phyloP scores from a whole-genome alignment of 2,329 filamentous ascomycete species.

The Curvularia sp. region DNA sequence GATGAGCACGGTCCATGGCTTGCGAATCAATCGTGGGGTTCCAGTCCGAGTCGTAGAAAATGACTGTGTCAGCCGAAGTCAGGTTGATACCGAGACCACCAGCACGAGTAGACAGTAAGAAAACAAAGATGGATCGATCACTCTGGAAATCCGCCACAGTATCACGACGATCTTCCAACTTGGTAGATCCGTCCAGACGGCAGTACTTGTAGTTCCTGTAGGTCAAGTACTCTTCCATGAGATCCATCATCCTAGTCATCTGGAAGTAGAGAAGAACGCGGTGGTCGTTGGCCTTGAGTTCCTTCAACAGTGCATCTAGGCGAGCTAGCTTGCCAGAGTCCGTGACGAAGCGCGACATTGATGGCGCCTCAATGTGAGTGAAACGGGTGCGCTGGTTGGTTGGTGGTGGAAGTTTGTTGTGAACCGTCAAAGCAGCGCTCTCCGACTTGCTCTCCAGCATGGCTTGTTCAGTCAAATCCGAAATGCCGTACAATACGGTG shows the following conservation, averaged over 20 bases:
- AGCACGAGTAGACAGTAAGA: conserved; percentile 92
- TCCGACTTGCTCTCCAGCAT: conserved; percentile 78
- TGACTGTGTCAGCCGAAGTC: conserved; percentile 95
- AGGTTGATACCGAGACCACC: conserved; percentile 98
- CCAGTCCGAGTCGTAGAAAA: conserved; percentile 99
- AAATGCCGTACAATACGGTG: conserved; percentile 74
- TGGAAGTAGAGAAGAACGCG: conserved; percentile 98
- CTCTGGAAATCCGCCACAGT: conserved; percentile 97
- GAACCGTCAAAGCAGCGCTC: conserved; percentile 67
- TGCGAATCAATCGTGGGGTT: conserved; percentile 99
- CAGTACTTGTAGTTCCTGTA: conserved; percentile 99
- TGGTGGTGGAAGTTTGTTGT: conserved; percentile 75
- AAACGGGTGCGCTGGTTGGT: conserved; percentile 83
- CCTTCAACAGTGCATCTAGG: conserved; percentile 83
- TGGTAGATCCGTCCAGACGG: conserved; percentile 93
- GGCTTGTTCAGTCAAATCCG: conserved; percentile 70
- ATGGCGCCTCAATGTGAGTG: conserved; percentile 90
- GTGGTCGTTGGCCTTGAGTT: conserved; percentile 90
- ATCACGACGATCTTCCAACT: conserved; percentile 94
- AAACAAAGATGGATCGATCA: conserved; percentile 93
- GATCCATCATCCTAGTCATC: conserved; percentile 99
- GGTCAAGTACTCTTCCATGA: conserved; percentile 98
- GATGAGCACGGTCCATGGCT: conserved; percentile 98
- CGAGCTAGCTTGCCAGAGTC: conserved; percentile 96
- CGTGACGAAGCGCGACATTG: conserved; percentile 96